phyloP scores from a whole-genome alignment of 1,284 basidiomycete genomes.

The Chondrostereum purpureum region DNA sequence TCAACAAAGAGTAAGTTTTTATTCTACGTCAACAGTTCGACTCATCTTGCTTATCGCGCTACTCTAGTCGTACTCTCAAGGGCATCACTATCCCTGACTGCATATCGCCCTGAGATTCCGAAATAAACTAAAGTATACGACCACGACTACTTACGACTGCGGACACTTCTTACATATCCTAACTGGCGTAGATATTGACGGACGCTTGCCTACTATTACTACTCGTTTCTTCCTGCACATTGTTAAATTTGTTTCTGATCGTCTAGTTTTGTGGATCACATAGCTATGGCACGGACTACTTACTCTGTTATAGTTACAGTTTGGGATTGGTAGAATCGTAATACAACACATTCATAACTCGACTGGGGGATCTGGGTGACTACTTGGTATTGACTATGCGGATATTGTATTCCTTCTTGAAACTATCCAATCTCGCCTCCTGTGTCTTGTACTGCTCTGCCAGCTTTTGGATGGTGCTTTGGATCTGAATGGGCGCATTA shows the following conservation, averaged over 20 bases:
- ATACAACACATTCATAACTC: too few relatives aligned
- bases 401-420: constrained; percentile 81
- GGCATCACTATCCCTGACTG: constrained; percentile 48
- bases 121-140: too few relatives aligned
- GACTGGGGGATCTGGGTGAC: too few relatives aligned
- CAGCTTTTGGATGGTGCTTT: constrained; percentile 69
- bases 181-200: neutral
- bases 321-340: too few relatives aligned
- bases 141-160: neutral
- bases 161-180: too few relatives aligned
- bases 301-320: neutral
- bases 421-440: constrained; percentile 78
- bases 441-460: constrained; percentile 83
- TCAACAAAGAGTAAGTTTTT: constrained; percentile 34
- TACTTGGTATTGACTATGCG: constrained; percentile 38
- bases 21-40: neutral
- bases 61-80: constrained; percentile 50
- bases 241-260: constrained; percentile 61
- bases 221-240: neutral
- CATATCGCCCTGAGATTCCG: constrained; percentile 23
- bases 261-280: constrained; percentile 80
- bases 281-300: constrained; percentile 52
- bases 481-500: constrained; percentile 48
- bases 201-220: neutral
- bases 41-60: too few relatives aligned